phyloP scores from a whole-genome alignment of 805 yeast genomes.

The Spencermartinsiella europaea region DNA sequence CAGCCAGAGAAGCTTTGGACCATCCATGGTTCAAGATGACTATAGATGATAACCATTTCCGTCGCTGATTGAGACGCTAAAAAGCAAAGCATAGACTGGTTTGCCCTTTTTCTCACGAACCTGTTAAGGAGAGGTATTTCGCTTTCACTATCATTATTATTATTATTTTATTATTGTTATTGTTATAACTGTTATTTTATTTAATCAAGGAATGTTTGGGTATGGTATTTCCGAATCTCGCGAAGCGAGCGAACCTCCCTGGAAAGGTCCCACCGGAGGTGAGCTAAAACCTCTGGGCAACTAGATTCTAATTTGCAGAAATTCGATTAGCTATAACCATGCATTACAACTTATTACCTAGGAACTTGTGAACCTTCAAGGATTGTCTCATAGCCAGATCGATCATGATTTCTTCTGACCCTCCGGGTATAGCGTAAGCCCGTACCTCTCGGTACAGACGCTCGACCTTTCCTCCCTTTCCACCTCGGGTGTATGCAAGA shows the following conservation, averaged over 20 bases:
- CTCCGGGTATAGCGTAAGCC: conserved; percentile 42
- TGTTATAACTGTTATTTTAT: conserved; percentile 4
- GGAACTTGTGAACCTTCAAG: conserved; percentile 35
- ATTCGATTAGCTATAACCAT: too few species aligned
- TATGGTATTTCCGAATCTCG: too few species aligned
- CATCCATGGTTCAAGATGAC: conserved; percentile 67
- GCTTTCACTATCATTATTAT: background rate
- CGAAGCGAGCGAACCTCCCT: too few species aligned
- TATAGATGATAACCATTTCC: conserved; percentile 9
- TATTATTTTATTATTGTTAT: conserved; percentile 1
- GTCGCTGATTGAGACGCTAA: conserved; percentile 7
- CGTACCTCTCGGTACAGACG: conserved; percentile 41
- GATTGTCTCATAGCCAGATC: conserved; percentile 38
- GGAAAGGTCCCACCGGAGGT: too few species aligned
- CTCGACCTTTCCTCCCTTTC: conserved; percentile 40
- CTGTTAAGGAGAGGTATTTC: background rate
- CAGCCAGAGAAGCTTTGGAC: conserved; percentile 68
- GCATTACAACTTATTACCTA: conserved; percentile 36
- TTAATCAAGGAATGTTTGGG: conserved; percentile 4
- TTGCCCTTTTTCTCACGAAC: background rate
- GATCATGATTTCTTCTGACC: conserved; percentile 42
- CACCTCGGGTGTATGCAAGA: conserved; percentile 38
- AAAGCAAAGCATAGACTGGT: background rate
- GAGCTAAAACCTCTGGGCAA: too few species aligned
- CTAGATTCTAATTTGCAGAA: too few species aligned